Evolutionary conservation across 305 asterid species (phyloP), one percentile per base, ranked within the genome.

Genomic region (Striga hermonthica): DNA sequence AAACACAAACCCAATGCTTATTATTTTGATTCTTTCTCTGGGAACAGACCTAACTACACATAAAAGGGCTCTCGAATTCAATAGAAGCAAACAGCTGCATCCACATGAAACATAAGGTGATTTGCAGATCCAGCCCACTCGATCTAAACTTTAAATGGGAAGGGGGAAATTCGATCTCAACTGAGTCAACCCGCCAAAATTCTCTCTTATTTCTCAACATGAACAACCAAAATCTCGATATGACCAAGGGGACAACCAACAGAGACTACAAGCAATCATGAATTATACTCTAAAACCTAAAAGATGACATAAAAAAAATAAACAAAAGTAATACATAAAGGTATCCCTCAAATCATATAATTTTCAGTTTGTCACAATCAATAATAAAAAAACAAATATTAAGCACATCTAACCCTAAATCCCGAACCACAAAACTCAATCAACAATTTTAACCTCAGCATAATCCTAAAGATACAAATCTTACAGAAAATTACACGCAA

Each of bases 401-500:
- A 54, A 62, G 40, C 4, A 60, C 58, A 35, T 7, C 22, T 37
- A 64, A 40, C 44, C 77, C 63, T 60, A 64, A 62, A 71, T 57
- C 57, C n/a, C 7, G 44, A 39, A 59, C n/a, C 57, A 77, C 57
- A 41, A 48, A 49, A 56, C 59, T 36, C 49, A 43, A 66, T 9
- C 6, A 64, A 37, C 50, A 66, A 58, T 22, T 22, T 22, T 31
- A 62, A 40, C 34, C 44, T 58, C 58, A 57, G 41, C 59, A 67
- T 40, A 70, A 74, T 39, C 64, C 78, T 58, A 65, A 14, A 36
- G 22, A 64, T 2, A 53, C 4, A 47, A 71, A 74, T 56, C 68
- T 45, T 22, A 36, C 15, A 67, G 60, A 67, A 70, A 55, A 4
- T 45, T 1, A 48, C 28, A 57, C 44, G 38, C 10, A 53, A 9